Percentiles rank a stretch among this genome's conserved stretches.
phyloP scores from a whole-genome alignment of 441 rosid genomes.

The Gossypium gossypioides region DNA sequence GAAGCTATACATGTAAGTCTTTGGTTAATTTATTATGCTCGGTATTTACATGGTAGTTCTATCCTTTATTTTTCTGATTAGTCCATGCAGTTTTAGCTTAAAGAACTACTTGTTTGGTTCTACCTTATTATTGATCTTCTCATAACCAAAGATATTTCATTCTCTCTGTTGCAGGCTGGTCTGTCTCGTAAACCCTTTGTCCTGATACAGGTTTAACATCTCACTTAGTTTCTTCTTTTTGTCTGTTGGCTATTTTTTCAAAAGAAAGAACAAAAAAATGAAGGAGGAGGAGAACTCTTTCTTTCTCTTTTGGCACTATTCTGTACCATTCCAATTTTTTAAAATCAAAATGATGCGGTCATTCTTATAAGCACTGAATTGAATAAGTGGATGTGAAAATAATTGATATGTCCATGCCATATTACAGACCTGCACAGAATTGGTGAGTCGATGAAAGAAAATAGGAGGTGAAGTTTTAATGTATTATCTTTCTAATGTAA shows the following conservation, averaged over 20 bases:
- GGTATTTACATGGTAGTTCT: not conserved
- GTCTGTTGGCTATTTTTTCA: not conserved
- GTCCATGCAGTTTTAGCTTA: not conserved
- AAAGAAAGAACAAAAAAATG: not conserved
- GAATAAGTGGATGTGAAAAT: not conserved
- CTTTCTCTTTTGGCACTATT: not conserved
- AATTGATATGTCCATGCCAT: not conserved
- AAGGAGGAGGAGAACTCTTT: not conserved
- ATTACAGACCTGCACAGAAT: not conserved
- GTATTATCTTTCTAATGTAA: not conserved
- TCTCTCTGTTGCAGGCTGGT: conserved; percentile 57
- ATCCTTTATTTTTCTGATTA: not conserved
- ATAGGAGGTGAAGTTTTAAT: not conserved
- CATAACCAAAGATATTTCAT: not conserved
- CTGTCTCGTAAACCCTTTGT: conserved; percentile 66
- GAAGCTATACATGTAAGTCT: conserved; percentile 77
- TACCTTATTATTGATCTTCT: not conserved
- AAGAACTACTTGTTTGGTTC: not conserved
- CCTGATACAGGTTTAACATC: conserved; percentile 67
- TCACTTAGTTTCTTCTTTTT: conserved; percentile 15
- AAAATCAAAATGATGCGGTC: not conserved
- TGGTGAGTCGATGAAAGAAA: not conserved
- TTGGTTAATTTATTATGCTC: not conserved
- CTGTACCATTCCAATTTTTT: not conserved
- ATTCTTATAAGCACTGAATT: not conserved